Evolutionary conservation across 2,329 filamentous ascomycete species (phyloP), one percentile per base, ranked within the genome.

Genomic region (Pseudocercospora crystallina): DNA sequence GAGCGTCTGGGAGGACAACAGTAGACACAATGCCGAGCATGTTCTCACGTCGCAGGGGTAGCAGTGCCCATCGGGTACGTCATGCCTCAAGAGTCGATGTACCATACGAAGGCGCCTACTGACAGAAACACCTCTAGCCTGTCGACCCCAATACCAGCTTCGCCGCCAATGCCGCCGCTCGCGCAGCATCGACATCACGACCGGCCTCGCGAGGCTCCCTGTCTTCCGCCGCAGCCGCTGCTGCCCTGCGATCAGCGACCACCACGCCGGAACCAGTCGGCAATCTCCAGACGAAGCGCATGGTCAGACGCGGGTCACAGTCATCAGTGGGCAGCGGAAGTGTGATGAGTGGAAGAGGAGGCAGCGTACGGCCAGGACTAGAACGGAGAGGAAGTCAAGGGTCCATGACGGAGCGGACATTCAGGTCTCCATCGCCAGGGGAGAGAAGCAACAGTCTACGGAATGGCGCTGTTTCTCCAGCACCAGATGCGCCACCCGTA

Each of bases 361-460:
- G 61, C 26, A 54, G 54, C 14, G 58, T 69, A 63, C 49, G 73
- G 75, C 65, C 54, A 57, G 55, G 69, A 45, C 73, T 91, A 54
- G 79, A 85, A 55, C 78, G 89, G 63, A 77, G 80, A 33, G 80
- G 77, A 48, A 95, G 91, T 71, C 81, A 81, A 26, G 80, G 84
- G 15, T 96, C 90, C 43, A 95, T 97, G 91, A 86, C 83, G 29
- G 88, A 92, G 68, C 83, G 92, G 51, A 91, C 90, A 1, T 96
- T 96, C 70, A 84, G 91, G 60, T 87, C 86, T 10, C 83, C 85
- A 3, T 95, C 89, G 79, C 54, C 76, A 68, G 76, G 77, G 61
- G 76, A 77, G 63, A 69, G 34, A 61, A 61, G 49, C 31, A 52
- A 43, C 42, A 29, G 45, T 29, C 31, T 54, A 51, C 63, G 58